Percentiles rank a stretch among this genome's conserved stretches.
phyloP scores from a whole-genome alignment of 1,284 basidiomycete genomes.

The Blastosporella zonata region DNA sequence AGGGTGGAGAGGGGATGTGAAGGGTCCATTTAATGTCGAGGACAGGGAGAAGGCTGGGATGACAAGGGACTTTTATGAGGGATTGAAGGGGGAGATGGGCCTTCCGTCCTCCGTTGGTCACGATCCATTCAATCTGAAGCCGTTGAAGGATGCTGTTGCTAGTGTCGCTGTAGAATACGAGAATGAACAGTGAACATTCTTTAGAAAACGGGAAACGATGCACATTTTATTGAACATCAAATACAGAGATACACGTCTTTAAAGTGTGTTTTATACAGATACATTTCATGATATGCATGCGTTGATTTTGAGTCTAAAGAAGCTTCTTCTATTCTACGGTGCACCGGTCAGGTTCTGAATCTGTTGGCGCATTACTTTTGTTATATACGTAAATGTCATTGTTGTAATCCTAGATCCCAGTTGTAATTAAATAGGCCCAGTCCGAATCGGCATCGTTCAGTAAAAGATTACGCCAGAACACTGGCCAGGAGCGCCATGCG shows the following conservation, averaged over 20 bases:
- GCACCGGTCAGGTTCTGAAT: not conserved
- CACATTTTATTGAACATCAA: too few relatives aligned
- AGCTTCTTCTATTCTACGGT: not conserved
- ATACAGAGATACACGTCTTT: too few relatives aligned
- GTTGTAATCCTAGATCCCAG: not conserved
- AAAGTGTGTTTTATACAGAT: too few relatives aligned
- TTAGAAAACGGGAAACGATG: too few relatives aligned
- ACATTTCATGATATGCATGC: not conserved
- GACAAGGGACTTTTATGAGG: conserved; percentile 69
- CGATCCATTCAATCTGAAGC: conserved; percentile 5
- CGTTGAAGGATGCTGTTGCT: conserved; percentile 19
- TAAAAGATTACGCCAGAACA: conserved; percentile 33
- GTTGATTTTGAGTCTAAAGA: not conserved
- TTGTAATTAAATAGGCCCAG: not conserved
- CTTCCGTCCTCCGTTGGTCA: conserved; percentile 4
- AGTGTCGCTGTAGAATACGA: conserved; percentile 25
- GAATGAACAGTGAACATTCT: not conserved
- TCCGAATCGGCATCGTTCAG: not conserved
- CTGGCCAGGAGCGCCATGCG: conserved; percentile 45
- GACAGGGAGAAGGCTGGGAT: conserved; percentile 77
- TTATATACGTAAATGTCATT: too few relatives aligned
- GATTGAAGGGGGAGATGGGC: conserved; percentile 62
- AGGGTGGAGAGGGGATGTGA: conserved; percentile 79
- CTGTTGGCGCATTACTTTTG: not conserved
- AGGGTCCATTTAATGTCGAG: conserved; percentile 81